phyloP scores from a whole-genome alignment of 2,329 filamentous ascomycete species.

The Fusarium irregulare region DNA sequence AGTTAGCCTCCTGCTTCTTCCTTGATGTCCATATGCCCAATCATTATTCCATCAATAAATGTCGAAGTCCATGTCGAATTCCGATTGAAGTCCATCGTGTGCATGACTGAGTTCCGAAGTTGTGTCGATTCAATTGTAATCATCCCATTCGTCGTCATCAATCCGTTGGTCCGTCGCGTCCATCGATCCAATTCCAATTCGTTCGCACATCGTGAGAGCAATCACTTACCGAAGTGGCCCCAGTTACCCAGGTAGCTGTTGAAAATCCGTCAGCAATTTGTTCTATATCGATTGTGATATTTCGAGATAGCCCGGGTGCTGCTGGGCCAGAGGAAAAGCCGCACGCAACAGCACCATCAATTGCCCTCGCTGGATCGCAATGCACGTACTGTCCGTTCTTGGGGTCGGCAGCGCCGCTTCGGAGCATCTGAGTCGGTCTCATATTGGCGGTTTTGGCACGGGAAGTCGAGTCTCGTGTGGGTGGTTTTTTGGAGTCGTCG shows the following conservation, averaged over 20 bases:
- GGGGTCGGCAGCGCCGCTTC: conserved; percentile 48
- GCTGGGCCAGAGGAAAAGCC: conserved; percentile 48
- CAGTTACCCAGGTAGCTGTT: conserved; percentile 78
- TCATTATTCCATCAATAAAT: not conserved
- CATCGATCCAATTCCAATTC: conserved; percentile 31
- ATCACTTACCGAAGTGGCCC: conserved; percentile 77
- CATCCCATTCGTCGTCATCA: conserved; percentile 20
- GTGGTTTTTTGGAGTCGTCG: conserved; percentile 36
- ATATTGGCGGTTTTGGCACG: conserved; percentile 49
- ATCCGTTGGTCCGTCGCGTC: conserved; percentile 42
- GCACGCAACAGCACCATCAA: conserved; percentile 43
- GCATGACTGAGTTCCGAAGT: not conserved
- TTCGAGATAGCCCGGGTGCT: conserved; percentile 22
- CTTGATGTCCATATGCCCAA: not conserved
- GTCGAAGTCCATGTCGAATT: not conserved
- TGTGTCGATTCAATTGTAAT: conserved; percentile 33
- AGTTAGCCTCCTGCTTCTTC: conserved; percentile 39
- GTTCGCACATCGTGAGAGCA: conserved; percentile 30
- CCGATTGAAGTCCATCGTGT: not conserved
- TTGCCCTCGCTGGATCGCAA: conserved; percentile 24
- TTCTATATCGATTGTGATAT: conserved; percentile 18
- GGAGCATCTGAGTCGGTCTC: conserved; percentile 56
- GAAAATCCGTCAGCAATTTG: conserved; percentile 42
- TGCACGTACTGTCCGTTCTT: conserved; percentile 54
- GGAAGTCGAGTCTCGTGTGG: conserved; percentile 38